A percentile compares a stretch with the other conserved stretches of the same genome.
Conservation (phyloP, 441 rosid genomes). For the Hypseocharis bilobata region DNA sequence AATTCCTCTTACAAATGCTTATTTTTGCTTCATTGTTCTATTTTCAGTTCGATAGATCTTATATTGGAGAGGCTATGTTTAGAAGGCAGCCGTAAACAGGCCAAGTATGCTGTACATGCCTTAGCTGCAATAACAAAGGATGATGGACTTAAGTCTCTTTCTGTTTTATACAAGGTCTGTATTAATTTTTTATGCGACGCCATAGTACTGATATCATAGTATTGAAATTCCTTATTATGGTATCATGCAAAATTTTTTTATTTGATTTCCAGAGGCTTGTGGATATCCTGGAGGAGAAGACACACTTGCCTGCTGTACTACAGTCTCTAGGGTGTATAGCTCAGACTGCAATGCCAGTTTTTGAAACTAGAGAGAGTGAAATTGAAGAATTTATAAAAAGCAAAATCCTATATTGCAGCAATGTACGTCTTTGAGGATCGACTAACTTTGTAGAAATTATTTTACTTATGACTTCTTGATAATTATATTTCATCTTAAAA, state of each 20-base stretch:
- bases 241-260: conserved; percentile 20
- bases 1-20: conserved; percentile 23
- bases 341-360: conserved; percentile 93
- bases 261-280: conserved; percentile 70
- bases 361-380: conserved; percentile 92
- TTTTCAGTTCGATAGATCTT: conserved; percentile 82
- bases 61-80: conserved; percentile 81
- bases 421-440: conserved; percentile 42
- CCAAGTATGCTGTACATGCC: conserved; percentile 97
- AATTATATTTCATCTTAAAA: conserved; percentile 14
- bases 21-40: conserved; percentile 21
- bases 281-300: conserved; percentile 82
- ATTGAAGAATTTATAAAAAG: conserved; percentile 63
- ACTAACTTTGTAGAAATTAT: conserved; percentile 24
- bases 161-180: conserved; percentile 84
- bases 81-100: conserved; percentile 94
- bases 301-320: conserved; percentile 80
- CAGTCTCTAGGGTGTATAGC: conserved; percentile 98
- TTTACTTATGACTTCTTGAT: conserved; percentile 10
- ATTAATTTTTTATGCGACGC: conserved; percentile 11
- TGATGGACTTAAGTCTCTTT: conserved; percentile 92
- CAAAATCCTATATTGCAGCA: conserved; percentile 56
- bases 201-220: conserved; percentile 1
- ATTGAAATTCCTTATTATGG: not conserved
- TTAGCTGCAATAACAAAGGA: conserved; percentile 97